Conservation (phyloP, 176 grass and related monocot species). For the Puya raimondii region DNA sequence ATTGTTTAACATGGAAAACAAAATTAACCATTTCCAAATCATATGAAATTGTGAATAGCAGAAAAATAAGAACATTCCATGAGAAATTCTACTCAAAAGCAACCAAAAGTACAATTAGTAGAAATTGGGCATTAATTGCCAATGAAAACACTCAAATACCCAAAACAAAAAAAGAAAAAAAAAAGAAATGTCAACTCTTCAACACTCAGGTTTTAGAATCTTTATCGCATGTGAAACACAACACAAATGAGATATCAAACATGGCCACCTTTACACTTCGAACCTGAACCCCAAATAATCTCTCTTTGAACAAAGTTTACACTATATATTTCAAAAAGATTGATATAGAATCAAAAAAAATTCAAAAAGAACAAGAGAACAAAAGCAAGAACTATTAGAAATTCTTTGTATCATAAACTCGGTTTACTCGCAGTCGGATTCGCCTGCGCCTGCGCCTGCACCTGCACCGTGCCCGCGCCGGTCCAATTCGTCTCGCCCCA, state of each 20-base stretch:
- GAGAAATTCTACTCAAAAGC: too few relatives aligned
- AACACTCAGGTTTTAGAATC: background rate
- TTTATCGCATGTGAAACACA: background rate
- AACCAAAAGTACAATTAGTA: too few relatives aligned
- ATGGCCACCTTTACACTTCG: background rate
- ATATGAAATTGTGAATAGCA: too few relatives aligned
- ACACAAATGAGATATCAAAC: background rate
- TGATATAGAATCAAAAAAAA: background rate
- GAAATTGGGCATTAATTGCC: too few relatives aligned
- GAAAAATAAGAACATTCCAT: too few relatives aligned
- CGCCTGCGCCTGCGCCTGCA: background rate
- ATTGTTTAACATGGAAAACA: too few relatives aligned
- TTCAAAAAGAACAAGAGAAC: background rate
- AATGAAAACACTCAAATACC: too few relatives aligned
- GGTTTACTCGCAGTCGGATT: background rate
- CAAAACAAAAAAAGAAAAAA: background rate
- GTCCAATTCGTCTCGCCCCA: slow-evolving; percentile 8
- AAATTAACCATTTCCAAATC: too few relatives aligned
- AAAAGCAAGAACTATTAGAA: background rate
- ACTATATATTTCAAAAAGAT: background rate
- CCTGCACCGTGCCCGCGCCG: background rate
- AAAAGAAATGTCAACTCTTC: background rate
- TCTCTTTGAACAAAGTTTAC: background rate
- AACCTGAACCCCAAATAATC: background rate
- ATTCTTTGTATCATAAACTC: background rate